Evolutionary conservation across 176 grass and related monocot species (phyloP), one percentile per base, ranked within the genome.

Genomic region (Carex pumila): DNA sequence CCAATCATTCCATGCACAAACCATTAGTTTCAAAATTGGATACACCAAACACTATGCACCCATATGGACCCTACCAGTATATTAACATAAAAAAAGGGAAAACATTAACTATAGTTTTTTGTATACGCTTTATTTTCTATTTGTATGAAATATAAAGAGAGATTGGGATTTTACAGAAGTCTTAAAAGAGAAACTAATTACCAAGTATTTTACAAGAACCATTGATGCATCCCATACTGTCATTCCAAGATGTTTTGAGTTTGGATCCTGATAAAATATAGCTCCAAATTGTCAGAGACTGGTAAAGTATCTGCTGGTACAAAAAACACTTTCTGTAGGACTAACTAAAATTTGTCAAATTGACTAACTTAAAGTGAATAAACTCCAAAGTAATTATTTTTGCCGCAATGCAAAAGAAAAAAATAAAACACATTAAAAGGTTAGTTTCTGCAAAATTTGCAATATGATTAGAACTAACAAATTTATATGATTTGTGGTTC

Each of bases 191-290:
- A 61, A 74, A 62, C 19, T 58, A 67, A 83, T 86, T 94, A 98
- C 95, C 95, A 98, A 79, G 80, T 91, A 98, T 56, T 98, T 98
- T 47, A 85, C 92, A 59, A 98, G 94, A 50, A 98, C 95, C 95
- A 98, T 98, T 3, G 92, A 98, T 57, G 95, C 89, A 86, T 98
- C 95, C 95, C 95, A 98, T 60, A 98, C 95, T 25, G 95, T 94
- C 19, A 92, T 98, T 1, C 95, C 95, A 19, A 91, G 89, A 88
- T 98, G 92, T 75, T 93, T 94, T 7, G 95, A 98, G 65, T 98
- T 98, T 0, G 95, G 95, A 89, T 98, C 95, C 95, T 98, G 87
- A 53, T 13, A 73, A 18, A 22, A 79, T 25, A 5, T 45, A 76
- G 0, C 25, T 15, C 72, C 49, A 52, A 13, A 31, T 76, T 76